Base-by-base conservation (phyloP, 176 grass and related monocot species). In the Metroxylon sagu region DNA sequence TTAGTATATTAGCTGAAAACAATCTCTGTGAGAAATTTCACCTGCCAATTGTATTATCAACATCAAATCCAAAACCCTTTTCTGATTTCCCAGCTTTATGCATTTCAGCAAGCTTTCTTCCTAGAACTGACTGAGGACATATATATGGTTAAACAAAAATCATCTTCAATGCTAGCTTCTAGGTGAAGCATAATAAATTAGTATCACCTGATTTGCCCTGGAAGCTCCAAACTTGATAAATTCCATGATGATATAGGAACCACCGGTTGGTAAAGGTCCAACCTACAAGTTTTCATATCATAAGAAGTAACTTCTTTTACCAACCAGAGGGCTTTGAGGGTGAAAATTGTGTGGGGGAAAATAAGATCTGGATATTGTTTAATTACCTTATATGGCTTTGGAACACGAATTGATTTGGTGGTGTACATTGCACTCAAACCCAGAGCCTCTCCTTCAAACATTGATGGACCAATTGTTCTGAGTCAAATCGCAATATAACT, bases 171-270 rank as follows among this genome's bases (percentile, higher is more conserved):
- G 1, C 25, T 54, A 59, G 31, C 5, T 71, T 53, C 60, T 52
- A 67, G 18, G 17, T 55, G 7, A 78, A 31, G 16, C 30, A 48
- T 60, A 4, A 15, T 56, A 69, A 19, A 54, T 52, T 65, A 71
- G 53, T 50, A n/a, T 76, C 74, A 98, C 93, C 93, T 98, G 93
- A 65, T 79, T 71, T 70, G 79, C 82, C 58, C 84, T 89, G 50
- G 79, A 88, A 66, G 71, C 48, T 31, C 87, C 87, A 61, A 92
- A 92, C 55, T 89, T 70, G 80, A 92, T 92, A 73, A 81, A 98
- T 69, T 98, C 87, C 87, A 98, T 92, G 62, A 98, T 85, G 56
- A 98, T 92, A 80, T 83, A 98, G 25, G 93, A 98, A 62, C 93
- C 93, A 50, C 84, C 88, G 19, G 57, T 71, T 25, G 87, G 87